A percentile compares a stretch with the other conserved stretches of the same genome.
These are phyloP conservation scores for Torulaspora globosa DNA, from an alignment of 1,139 yeast species.

Conservation along the genomic window DNA sequence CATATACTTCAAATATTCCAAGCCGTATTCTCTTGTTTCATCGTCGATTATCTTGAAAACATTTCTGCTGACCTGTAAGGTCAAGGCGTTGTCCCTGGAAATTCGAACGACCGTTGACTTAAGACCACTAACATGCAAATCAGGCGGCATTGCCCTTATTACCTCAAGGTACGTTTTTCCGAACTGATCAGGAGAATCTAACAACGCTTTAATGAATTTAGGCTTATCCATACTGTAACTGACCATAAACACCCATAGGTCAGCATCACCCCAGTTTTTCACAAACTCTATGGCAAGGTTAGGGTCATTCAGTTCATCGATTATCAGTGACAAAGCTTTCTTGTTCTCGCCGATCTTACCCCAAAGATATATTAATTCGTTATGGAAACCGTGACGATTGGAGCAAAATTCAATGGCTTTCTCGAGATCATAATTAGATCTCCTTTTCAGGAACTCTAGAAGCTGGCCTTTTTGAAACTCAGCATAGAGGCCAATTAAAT, in stretches of 20 bases:
- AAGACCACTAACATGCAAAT: conserved; percentile 62
- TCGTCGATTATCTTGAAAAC: conserved; percentile 59
- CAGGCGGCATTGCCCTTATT: conserved; percentile 58
- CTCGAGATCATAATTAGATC: conserved; percentile 59
- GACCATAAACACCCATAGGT: conserved; percentile 73
- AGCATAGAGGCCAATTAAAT: conserved; percentile 60
- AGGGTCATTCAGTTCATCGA: conserved; percentile 74
- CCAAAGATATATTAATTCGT: conserved; percentile 75
- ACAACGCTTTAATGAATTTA: conserved; percentile 64
- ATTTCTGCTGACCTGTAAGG: conserved; percentile 52
- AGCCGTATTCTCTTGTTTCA: conserved; percentile 50
- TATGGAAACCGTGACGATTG: conserved; percentile 44
- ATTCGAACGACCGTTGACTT: conserved; percentile 59
- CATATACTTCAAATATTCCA: conserved; percentile 39
- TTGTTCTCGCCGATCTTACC: conserved; percentile 81
- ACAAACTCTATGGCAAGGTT: conserved; percentile 79
- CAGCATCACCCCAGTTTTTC: conserved; percentile 60
- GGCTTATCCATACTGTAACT: conserved; percentile 71
- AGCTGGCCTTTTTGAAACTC: conserved; percentile 50
- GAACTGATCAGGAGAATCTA: conserved; percentile 62
- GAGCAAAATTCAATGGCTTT: conserved; percentile 65
- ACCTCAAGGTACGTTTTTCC: conserved; percentile 66
- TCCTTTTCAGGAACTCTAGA: conserved; percentile 50
- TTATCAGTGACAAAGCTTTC: conserved; percentile 70
- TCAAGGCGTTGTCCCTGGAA: conserved; percentile 61